Evolutionary conservation across 257 asterid species (phyloP).

Genomic region (Jacaranda copaia): DNA sequence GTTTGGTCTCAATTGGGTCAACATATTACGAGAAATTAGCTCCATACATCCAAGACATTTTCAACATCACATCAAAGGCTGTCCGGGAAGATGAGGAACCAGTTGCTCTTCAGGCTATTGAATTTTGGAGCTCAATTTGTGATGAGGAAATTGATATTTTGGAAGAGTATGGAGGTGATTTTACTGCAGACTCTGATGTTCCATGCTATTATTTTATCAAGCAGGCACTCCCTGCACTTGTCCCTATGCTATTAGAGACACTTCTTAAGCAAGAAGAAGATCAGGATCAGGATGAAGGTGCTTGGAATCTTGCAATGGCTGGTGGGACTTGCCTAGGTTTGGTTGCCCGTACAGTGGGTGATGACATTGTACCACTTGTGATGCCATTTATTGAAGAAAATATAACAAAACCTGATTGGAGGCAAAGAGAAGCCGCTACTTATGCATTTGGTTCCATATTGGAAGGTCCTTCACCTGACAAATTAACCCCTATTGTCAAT

Average conservation of each 20-base stretch:
- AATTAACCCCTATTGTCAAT: slow-evolving; percentile 69
- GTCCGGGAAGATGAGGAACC: slow-evolving; percentile 76
- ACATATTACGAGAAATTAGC: slow-evolving; percentile 78
- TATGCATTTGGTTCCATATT: slow-evolving; percentile 86
- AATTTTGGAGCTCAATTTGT: slow-evolving; percentile 83
- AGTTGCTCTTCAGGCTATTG: slow-evolving; percentile 88
- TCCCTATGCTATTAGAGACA: slow-evolving; percentile 76
- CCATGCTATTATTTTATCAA: slow-evolving; percentile 77
- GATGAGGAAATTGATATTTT: slow-evolving; percentile 84
- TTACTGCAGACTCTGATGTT: slow-evolving; percentile 75
- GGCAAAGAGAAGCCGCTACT: slow-evolving; percentile 82
- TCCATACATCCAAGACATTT: slow-evolving; percentile 76
- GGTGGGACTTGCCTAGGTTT: slow-evolving; percentile 91
- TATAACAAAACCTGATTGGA: slow-evolving; percentile 71
- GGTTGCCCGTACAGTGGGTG: slow-evolving; percentile 86
- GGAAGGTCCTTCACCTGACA: slow-evolving; percentile 85
- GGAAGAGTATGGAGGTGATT: slow-evolving; percentile 78
- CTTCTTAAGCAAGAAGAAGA: slow-evolving; percentile 89
- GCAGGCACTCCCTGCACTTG: slow-evolving; percentile 84
- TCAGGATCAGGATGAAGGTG: slow-evolving; percentile 89
- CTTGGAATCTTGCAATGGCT: slow-evolving; percentile 92
- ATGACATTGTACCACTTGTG: slow-evolving; percentile 79
- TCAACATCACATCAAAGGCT: slow-evolving; percentile 78
- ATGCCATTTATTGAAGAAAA: slow-evolving; percentile 81
- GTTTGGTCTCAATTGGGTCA: slow-evolving; percentile 80